Evolutionary conservation across 768 basidiomycete genomes (phyloP), one percentile per base, ranked within the genome.

Genomic region (Lentinula detonsa): DNA sequence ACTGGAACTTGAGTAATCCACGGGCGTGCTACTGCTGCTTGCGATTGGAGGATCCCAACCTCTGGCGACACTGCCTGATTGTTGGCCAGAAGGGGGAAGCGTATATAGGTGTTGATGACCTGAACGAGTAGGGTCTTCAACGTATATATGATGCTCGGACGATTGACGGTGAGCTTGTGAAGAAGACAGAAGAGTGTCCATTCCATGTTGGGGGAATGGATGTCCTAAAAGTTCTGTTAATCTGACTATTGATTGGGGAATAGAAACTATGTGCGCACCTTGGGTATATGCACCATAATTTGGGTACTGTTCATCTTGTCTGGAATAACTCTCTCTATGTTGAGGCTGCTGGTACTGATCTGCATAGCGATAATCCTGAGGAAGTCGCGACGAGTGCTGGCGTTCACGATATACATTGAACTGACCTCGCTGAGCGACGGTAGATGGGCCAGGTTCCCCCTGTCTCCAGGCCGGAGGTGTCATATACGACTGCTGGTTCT

Each of bases 361-460:
- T 13, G 33, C 7, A 18, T 56, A 59, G 21, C 37, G 48, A 45
- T 59, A 50, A n/a, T 21, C 42, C 37, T 39, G 37, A 39, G 37
- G 37, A 8, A 39, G 7, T 15, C 21, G 18, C 11, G 23, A 8
- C 21, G 21, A 40, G 10, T 48, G 28, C 9, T 4, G 43, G 42
- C 34, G 46, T 35, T 21, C 45, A 6, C 33, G 46, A 15, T 39
- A 37, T 43, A 49, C 48, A 34, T 6, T 48, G 28, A 21, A 42
- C 33, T 23, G 35, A 52, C 31, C 23, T 50, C 35, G 58, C n/a
- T 43, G 33, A 39, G 43, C 3, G 16, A 43, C 13, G 21, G 74
- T 76, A n/a, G 80, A 78, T 33, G 74, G 76, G 6, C 81, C 79
- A 40, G 78, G 74, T 63, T 82, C 83, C 8, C 71, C 72, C 61